Evolutionary conservation across 1,139 yeast genomes (phyloP).

Genomic region (Pichia sp.): DNA sequence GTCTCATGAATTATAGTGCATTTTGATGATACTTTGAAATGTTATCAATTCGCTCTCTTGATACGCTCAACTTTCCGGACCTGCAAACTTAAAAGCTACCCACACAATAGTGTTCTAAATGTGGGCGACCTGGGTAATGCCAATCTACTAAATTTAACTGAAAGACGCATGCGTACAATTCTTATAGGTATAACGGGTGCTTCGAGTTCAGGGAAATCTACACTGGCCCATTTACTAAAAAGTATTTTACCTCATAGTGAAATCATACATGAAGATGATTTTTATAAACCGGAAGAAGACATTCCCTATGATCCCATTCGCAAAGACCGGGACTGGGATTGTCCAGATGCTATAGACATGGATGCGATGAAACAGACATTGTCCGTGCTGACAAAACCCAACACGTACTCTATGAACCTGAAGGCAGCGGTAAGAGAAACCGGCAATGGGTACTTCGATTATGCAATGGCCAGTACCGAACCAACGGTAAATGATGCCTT

Average conservation of each 20-base stretch:
- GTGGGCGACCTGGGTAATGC: too few species aligned
- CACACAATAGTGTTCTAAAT: too few species aligned
- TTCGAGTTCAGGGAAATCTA: conserved; percentile 84
- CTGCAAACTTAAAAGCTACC: background rate
- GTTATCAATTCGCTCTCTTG: background rate
- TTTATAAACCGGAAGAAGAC: conserved; percentile 61
- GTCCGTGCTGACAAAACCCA: conserved; percentile 6
- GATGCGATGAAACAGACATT: conserved; percentile 37
- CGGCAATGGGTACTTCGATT: conserved; percentile 9
- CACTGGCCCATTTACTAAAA: conserved; percentile 41
- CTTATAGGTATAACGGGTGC: conserved; percentile 80
- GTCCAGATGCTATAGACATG: conserved; percentile 78
- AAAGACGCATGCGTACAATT: conserved; percentile 12
- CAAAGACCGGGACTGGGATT: conserved; percentile 82
- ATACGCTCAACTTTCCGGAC: background rate
- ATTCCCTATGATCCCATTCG: conserved; percentile 59
- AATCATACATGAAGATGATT: conserved; percentile 83
- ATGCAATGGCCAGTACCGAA: conserved; percentile 11
- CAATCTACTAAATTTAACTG: too few species aligned
- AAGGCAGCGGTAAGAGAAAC: conserved; percentile 4
- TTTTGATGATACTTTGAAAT: background rate
- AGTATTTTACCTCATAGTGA: conserved; percentile 45
- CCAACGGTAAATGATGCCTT: conserved; percentile 17
- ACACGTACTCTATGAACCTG: background rate
- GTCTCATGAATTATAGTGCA: background rate